Evolutionary conservation across 1,284 basidiomycete species (phyloP), one percentile per base, ranked within the genome.

Genomic region (Ustilago loliicola): DNA sequence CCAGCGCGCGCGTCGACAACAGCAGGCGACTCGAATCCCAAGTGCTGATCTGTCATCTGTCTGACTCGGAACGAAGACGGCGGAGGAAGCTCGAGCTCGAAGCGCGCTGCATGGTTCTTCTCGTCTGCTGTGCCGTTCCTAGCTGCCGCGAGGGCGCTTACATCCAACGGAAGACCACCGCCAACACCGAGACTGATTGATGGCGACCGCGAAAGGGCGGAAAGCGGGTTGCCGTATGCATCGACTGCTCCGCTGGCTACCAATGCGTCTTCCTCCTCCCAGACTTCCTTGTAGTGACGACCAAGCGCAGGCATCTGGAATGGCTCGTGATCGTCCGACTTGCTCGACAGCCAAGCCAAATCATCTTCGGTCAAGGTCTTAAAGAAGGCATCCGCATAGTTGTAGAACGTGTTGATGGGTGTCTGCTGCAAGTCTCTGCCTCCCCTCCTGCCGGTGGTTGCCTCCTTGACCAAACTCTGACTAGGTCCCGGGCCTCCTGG

Each of bases 281-380:
- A 98, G 1, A 79, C 89, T 61, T 96, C 93, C 29, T 91, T 89
- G 84, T 97, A 98, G 87, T 96, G 95, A 75, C 91, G 89, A 8
- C 96, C 96, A 0, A 96, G 89, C 66, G 92, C 91, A 8, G 96
- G 95, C 87, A 96, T 91, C 48, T 94, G 88, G 82, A 91, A 96
- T 0, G 93, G 92, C 69, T 94, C 93, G 7, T 93, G 89, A 68
- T 96, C 94, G 81, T 97, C 95, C 21, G 88, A 88, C 86, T 88
- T 77, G 71, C 74, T 77, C 51, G 81, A 83, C 38, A 86, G 80
- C 83, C 83, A 86, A 11, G 84, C 85, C 19, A 86, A 61, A 48
- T 86, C 85, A 57, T 86, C 85, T 50, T 86, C 85, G 42, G 84
- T 86, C 30, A 86, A 54, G 13, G 85, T 83, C 74, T 84, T 84